Percentiles rank a stretch among this genome's conserved stretches.
Evolutionary conservation across 768 basidiomycete genomes (phyloP).

Genomic region (Cytidiella melzeri): DNA sequence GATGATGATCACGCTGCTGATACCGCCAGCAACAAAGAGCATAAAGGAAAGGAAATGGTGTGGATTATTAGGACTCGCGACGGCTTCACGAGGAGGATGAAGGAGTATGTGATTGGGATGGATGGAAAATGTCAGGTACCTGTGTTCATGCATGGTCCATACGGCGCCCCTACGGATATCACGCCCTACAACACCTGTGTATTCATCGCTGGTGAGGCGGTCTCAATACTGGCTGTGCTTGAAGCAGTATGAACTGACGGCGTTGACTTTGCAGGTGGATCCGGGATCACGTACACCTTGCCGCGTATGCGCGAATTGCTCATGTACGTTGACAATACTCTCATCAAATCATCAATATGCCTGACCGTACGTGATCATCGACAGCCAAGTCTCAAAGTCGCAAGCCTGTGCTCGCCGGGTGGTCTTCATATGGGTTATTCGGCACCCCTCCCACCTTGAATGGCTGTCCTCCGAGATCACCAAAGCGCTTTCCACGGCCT

Average conservation of each 20-base stretch:
- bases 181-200: slow-evolving; percentile 29
- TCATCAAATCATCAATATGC: too few species aligned
- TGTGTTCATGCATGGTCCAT: slow-evolving; percentile 35
- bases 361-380: slow-evolving; percentile 1
- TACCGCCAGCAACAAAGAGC: slow-evolving; percentile 12
- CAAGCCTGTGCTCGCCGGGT: slow-evolving; percentile 22
- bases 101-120: slow-evolving; percentile 13
- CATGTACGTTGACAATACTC: slow-evolving; percentile 24
- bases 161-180: slow-evolving; percentile 30
- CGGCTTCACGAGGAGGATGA: slow-evolving; percentile 40
- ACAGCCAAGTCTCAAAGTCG: slow-evolving; percentile 14
- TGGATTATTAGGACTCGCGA: slow-evolving; percentile 46
- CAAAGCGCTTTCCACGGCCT: slow-evolving; percentile 7
- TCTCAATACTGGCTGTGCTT: too few species aligned
- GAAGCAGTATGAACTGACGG: background rate
- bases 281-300: slow-evolving; percentile 28
- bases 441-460: slow-evolving; percentile 15
- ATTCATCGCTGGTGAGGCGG: slow-evolving; percentile 31
- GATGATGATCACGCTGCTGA: slow-evolving; percentile 19
- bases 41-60: slow-evolving; percentile 32
- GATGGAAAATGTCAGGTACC: slow-evolving; percentile 23
- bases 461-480: slow-evolving; percentile 16
- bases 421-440: slow-evolving; percentile 28
- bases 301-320: slow-evolving; percentile 30
- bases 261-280: slow-evolving; percentile 23